phyloP scores from a whole-genome alignment of 2,329 filamentous ascomycete genomes.

The Thielaviopsis cerberus region DNA sequence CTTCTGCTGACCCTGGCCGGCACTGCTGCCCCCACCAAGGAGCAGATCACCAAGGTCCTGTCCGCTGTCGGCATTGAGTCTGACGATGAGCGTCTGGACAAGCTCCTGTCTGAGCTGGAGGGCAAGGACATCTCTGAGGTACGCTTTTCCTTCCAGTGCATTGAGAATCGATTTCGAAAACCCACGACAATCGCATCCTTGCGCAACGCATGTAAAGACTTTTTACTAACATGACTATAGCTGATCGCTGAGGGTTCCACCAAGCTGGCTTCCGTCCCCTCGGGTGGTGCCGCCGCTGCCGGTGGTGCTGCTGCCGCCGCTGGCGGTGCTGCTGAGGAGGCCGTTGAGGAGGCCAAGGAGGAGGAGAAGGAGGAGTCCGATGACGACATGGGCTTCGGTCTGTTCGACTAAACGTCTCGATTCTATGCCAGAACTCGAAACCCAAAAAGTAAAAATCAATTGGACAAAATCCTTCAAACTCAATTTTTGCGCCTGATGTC shows the following conservation, averaged over 20 bases:
- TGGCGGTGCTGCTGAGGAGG: constrained; percentile 44
- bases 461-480: constrained; percentile 3
- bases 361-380: constrained; percentile 44
- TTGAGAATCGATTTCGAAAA: not conserved
- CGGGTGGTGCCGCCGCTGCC: constrained; percentile 61
- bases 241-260: constrained; percentile 73
- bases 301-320: constrained; percentile 48
- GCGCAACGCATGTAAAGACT: not conserved
- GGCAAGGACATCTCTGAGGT: constrained; percentile 91
- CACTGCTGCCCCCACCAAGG: constrained; percentile 71
- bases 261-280: constrained; percentile 97
- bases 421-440: constrained; percentile 11
- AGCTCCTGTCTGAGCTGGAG: constrained; percentile 76
- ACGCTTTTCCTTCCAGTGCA: constrained; percentile 20
- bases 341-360: constrained; percentile 50
- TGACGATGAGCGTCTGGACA: constrained; percentile 67
- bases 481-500: constrained; percentile 2
- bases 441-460: constrained; percentile 12
- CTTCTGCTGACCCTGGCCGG: constrained; percentile 89
- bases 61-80: constrained; percentile 88
- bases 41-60: constrained; percentile 76
- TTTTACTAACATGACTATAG: constrained; percentile 27
- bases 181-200: not conserved
- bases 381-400: constrained; percentile 36
- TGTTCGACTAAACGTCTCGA: constrained; percentile 45